Percentiles rank a stretch among this genome's conserved stretches.
These are phyloP conservation scores for Gossypium australe DNA, from an alignment of 345 rosid species.

Conservation along the genomic window DNA sequence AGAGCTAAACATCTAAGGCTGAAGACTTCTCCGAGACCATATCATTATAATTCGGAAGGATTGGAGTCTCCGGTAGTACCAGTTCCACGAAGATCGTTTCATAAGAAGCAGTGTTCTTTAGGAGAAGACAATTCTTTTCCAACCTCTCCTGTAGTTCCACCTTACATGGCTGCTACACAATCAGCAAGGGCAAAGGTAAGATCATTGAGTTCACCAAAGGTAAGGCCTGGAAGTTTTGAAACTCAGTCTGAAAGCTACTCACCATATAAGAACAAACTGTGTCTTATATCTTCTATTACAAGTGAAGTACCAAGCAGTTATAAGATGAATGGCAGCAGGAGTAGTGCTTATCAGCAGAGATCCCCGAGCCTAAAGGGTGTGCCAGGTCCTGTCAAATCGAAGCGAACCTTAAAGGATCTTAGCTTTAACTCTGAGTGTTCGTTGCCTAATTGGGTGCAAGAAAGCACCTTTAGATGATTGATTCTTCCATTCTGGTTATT, in stretches of 20 bases:
- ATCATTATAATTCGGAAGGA: conserved; percentile 21
- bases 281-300: conserved; percentile 33
- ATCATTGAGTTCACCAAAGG: conserved; percentile 66
- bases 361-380: conserved; percentile 70
- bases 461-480: conserved; percentile 37
- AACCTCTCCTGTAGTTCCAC: conserved; percentile 42
- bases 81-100: conserved; percentile 39
- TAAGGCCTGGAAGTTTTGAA: conserved; percentile 57
- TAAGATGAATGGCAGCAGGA: conserved; percentile 25
- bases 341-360: conserved; percentile 55
- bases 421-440: conserved; percentile 56
- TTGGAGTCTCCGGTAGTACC: conserved; percentile 26
- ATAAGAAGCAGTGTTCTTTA: conserved; percentile 54
- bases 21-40: conserved; percentile 32
- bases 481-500: background rate
- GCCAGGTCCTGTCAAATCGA: conserved; percentile 48
- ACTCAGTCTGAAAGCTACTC: conserved; percentile 81
- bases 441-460: conserved; percentile 36
- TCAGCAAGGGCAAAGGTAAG: conserved; percentile 84
- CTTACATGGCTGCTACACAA: conserved; percentile 91
- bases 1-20: conserved; percentile 34
- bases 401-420: conserved; percentile 38
- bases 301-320: conserved; percentile 42
- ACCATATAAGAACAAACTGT: conserved; percentile 60
- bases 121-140: conserved; percentile 55